Base-by-base conservation (phyloP, 2,329 filamentous ascomycete genomes). In the Cordyceps fumosorosea region DNA sequence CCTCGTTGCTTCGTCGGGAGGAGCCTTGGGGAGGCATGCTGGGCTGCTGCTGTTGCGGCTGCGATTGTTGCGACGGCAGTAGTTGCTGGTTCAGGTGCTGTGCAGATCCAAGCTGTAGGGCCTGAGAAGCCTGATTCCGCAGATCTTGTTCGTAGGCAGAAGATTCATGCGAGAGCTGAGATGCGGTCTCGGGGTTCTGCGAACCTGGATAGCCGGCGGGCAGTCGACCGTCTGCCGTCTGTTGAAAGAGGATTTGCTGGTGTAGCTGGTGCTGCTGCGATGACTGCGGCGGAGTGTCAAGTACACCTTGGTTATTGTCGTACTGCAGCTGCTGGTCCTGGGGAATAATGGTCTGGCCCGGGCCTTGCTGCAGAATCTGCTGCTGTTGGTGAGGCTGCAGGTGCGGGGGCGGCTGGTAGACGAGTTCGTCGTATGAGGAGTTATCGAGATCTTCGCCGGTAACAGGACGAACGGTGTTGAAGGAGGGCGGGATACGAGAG, bases 111-210 rank as follows among this genome's bases (percentile, higher is more conserved):
- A 57, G 55, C 37, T 62, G 60, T 11, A 62, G 7, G 12, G 48
- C 44, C 12, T 62, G 60, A 12, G 54, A 48, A n/a, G 47, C 29
- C 5, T 61, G 62, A 29, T 60, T 60, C 44, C 65, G 73, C 70
- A 64, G 76, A 73, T 56, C 69, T 69, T 76, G 75, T 65, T 85
- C 83, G 48, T 77, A 75, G 20, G 79, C 71, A 42, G 80, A 81
- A 40, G 84, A 86, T 63, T 88, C 85, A 77, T 83, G 80, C 69
- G 85, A 88, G 66, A 85, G 71, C 71, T 87, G 84, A 7, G 84
- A 87, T 44, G 84, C 72, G 5, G 84, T 85, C 71, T 88, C 85
- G 32, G 83, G 74, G 68, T 85, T 86, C 62, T 76, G 76, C 44
- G 73, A 24, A 29, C 50, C 51, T 40, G 59, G 75, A 44, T 64